phyloP scores from a whole-genome alignment of 2,329 filamentous ascomycete genomes.

The Dactylella cylindrospora region DNA sequence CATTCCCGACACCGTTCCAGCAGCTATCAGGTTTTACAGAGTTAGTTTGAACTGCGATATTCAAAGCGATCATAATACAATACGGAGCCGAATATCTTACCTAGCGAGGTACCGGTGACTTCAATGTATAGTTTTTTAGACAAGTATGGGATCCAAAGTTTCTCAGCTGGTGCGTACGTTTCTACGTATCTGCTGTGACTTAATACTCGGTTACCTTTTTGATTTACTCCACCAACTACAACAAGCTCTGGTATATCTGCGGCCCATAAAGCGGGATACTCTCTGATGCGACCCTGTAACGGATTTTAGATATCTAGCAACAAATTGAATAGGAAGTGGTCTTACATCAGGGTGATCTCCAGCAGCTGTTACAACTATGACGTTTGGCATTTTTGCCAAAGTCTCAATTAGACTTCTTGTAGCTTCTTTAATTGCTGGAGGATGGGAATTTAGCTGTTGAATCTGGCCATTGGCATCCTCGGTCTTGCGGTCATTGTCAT shows the following conservation, averaged over 20 bases:
- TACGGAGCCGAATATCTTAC: conserved; percentile 4
- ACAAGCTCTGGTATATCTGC: conserved; percentile 7
- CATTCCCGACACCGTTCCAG: conserved; percentile 20
- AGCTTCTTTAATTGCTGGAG: neutral
- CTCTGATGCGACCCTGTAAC: neutral
- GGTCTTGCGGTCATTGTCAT: too few species aligned
- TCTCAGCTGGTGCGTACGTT: conserved; percentile 9
- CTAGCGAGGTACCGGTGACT: conserved; percentile 1
- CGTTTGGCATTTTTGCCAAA: conserved; percentile 18
- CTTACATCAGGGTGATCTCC: neutral
- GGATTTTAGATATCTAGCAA: neutral
- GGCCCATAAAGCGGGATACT: neutral
- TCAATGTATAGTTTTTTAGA: conserved; percentile 14
- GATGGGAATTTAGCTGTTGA: neutral
- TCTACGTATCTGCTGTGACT: neutral
- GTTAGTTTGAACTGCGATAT: neutral
- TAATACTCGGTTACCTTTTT: neutral
- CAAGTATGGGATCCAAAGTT: conserved; percentile 6
- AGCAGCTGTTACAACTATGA: conserved; percentile 1
- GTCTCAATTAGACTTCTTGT: neutral
- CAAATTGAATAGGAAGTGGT: neutral
- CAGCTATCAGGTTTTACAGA: neutral
- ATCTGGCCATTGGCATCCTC: neutral
- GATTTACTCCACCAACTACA: conserved; percentile 16
- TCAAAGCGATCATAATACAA: neutral